Conservation (phyloP, 2,329 filamentous ascomycete genomes). For the Epichloe elymi region DNA sequence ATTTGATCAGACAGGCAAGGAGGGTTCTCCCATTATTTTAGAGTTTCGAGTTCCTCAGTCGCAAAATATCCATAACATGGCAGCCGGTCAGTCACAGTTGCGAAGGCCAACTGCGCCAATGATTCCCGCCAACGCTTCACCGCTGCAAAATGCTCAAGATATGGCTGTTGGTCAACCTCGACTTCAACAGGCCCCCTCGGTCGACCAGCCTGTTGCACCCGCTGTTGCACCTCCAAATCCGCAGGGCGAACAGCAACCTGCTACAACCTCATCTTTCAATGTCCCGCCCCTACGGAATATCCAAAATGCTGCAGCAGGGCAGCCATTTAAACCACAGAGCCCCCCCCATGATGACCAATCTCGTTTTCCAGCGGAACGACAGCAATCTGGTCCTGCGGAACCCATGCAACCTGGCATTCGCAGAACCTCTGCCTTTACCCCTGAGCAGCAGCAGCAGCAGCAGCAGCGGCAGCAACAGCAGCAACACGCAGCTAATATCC, state of each 20-base stretch:
- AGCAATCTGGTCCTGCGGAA: background rate
- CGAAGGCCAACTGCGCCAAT: background rate
- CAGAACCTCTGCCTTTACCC: slow-evolving; percentile 3
- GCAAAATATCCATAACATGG: background rate
- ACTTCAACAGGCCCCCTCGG: background rate
- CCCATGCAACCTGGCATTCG: slow-evolving; percentile 1
- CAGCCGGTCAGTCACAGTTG: background rate
- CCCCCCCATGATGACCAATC: background rate
- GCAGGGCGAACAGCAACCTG: background rate
- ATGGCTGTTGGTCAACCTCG: background rate
- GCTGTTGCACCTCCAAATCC: background rate
- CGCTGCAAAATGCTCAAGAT: background rate
- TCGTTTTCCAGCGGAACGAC: background rate
- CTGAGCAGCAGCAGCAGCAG: too few relatives aligned
- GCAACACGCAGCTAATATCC: background rate
- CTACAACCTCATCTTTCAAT: background rate
- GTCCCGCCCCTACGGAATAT: background rate
- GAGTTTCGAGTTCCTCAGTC: background rate
- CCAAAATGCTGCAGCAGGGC: background rate
- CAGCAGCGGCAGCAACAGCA: background rate
- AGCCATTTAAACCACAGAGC: slow-evolving; percentile 3
- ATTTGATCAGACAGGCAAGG: too few relatives aligned
- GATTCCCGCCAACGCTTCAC: background rate
- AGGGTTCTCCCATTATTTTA: background rate
- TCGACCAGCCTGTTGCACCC: background rate